Evolutionary conservation across 2,329 filamentous ascomycete genomes (phyloP).

Genomic region (Orbilia brochopaga): DNA sequence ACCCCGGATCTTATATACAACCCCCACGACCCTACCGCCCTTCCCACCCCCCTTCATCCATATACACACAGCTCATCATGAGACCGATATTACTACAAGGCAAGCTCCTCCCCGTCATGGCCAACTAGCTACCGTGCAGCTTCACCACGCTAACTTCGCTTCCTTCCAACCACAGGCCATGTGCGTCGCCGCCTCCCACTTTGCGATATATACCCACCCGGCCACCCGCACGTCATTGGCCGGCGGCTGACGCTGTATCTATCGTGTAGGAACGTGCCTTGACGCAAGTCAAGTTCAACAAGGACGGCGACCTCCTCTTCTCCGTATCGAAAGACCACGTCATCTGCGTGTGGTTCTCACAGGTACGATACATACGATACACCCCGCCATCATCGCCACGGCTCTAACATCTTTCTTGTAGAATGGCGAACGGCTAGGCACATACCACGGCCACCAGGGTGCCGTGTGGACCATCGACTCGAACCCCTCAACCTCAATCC

Average conservation of each 20-base stretch:
- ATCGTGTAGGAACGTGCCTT: conserved; percentile 78
- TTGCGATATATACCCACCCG: conserved; percentile 4
- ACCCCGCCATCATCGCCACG: conserved; percentile 6
- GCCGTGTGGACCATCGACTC: conserved; percentile 99
- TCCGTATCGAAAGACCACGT: conserved; percentile 95
- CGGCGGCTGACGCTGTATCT: conserved; percentile 47
- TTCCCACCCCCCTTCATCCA: conserved; percentile 4
- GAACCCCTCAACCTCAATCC: conserved; percentile 86
- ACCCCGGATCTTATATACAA: conserved; percentile 45
- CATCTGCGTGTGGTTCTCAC: conserved; percentile 94
- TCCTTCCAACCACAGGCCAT: conserved; percentile 22
- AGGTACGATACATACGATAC: conserved; percentile 58
- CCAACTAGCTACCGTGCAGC: conserved; percentile 13
- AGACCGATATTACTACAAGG: conserved; percentile 94
- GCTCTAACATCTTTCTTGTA: conserved; percentile 10
- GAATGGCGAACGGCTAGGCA: conserved; percentile 96
- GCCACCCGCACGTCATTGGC: conserved; percentile 9
- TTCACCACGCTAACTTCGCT: conserved; percentile 49
- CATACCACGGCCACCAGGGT: conserved; percentile 95
- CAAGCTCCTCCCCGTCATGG: conserved; percentile 19
- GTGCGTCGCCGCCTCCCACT: conserved; percentile 32
- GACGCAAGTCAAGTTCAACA: conserved; percentile 90
- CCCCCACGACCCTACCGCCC: conserved; percentile 7
- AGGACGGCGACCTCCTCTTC: conserved; percentile 95
- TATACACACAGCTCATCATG: conserved; percentile 68